These are phyloP conservation scores for Acaromyces ingoldii DNA, from an alignment of 1,284 basidiomycete genomes.

Conservation along the genomic window DNA sequence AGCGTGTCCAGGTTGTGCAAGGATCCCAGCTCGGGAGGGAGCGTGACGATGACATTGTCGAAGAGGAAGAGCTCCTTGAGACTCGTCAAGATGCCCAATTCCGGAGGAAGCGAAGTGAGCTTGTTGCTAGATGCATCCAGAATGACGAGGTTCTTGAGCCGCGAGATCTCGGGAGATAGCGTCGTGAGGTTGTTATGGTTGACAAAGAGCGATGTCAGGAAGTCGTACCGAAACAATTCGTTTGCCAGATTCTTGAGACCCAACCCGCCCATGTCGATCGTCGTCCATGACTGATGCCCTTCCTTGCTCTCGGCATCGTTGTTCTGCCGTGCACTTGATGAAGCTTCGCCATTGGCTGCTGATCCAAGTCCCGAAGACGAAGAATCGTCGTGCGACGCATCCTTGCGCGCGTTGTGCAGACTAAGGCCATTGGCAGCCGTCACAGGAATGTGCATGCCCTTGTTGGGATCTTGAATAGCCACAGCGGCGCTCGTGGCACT, in stretches of 20 bases:
- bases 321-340: slow-evolving; percentile 6
- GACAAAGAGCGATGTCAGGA: slow-evolving; percentile 91
- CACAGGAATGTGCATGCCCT: slow-evolving; percentile 44
- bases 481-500: slow-evolving; percentile 55
- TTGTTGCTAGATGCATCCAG: slow-evolving; percentile 90
- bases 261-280: slow-evolving; percentile 93
- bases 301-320: slow-evolving; percentile 3
- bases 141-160: slow-evolving; percentile 77
- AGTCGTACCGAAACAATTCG: slow-evolving; percentile 80
- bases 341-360: no score
- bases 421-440: slow-evolving; percentile 52
- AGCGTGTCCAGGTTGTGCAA: slow-evolving; percentile 88
- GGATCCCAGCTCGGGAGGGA: slow-evolving; percentile 83
- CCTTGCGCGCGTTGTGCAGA: neutral
- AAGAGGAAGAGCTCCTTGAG: slow-evolving; percentile 91
- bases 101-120: slow-evolving; percentile 71
- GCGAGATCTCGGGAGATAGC: slow-evolving; percentile 77
- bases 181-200: slow-evolving; percentile 85
- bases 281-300: slow-evolving; percentile 63
- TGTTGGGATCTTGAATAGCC: slow-evolving; percentile 55
- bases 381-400: no score
- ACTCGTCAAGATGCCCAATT: slow-evolving; percentile 83
- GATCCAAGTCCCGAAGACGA: no score
- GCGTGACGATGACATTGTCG: slow-evolving; percentile 80
- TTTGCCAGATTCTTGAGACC: slow-evolving; percentile 83